Evolutionary conservation across 768 basidiomycete genomes (phyloP).

Genomic region (Mycena rebaudengoi): DNA sequence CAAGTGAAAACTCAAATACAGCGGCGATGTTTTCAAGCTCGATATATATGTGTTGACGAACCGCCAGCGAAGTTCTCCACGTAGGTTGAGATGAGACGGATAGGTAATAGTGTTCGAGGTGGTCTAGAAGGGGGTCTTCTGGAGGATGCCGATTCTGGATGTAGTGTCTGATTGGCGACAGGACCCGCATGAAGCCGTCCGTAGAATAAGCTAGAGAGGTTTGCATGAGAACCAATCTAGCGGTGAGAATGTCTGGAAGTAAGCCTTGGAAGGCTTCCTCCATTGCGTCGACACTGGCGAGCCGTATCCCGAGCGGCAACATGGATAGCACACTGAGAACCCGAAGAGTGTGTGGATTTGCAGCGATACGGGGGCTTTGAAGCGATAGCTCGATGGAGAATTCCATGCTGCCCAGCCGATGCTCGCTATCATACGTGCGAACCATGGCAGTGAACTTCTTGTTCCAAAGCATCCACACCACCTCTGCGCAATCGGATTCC

Average conservation of each 20-base stretch:
- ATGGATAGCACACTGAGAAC: conserved; percentile 38
- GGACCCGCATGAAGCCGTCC: conserved; percentile 30
- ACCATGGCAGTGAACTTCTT: conserved; percentile 39
- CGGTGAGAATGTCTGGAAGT: conserved; percentile 29
- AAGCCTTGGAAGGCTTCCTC: conserved; percentile 10
- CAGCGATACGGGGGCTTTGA: conserved; percentile 35
- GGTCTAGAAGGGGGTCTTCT: not conserved
- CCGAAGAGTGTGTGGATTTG: conserved; percentile 32
- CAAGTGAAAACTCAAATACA: too few species aligned
- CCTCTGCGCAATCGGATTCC: conserved; percentile 37
- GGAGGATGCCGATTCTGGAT: conserved; percentile 3
- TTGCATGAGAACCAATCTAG: conserved; percentile 29
- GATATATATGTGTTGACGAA: not conserved
- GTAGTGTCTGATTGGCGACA: conserved; percentile 40
- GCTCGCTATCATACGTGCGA: conserved; percentile 24
- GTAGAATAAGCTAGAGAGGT: not conserved
- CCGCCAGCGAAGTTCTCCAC: not conserved
- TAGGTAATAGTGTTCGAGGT: not conserved
- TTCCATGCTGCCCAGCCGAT: conserved; percentile 39
- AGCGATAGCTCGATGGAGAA: conserved; percentile 42
- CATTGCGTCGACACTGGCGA: conserved; percentile 19
- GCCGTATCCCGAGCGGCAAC: conserved; percentile 40
- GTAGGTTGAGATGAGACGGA: not conserved
- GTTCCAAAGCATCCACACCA: conserved; percentile 40
- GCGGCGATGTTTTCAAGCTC: too few species aligned